Percentiles rank a stretch among this genome's conserved stretches.
Evolutionary conservation across 2,329 filamentous ascomycete genomes (phyloP).

Genomic region (Fusarium veterinarium): DNA sequence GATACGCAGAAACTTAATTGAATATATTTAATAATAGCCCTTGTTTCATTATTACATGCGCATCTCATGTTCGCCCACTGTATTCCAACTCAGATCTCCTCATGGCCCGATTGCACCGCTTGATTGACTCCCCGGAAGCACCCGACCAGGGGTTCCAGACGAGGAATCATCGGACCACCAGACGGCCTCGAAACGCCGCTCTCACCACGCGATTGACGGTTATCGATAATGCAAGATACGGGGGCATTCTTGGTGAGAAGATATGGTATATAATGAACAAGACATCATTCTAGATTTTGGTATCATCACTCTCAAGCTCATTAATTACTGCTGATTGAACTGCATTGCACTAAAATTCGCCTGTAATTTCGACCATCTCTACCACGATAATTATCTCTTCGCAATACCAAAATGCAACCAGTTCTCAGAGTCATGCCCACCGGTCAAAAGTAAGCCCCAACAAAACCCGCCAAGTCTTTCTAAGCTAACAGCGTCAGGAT

Average conservation of each 20-base stretch:
- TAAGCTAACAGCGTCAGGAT: constrained; percentile 29
- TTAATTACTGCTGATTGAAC: background rate
- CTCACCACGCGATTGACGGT: constrained; percentile 17
- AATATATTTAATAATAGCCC: background rate
- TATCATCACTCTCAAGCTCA: background rate
- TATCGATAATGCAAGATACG: constrained; percentile 10
- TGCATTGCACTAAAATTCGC: background rate
- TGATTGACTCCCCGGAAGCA: constrained; percentile 20
- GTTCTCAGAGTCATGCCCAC: constrained; percentile 26
- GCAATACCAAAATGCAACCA: constrained; percentile 29
- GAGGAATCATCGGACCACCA: constrained; percentile 27
- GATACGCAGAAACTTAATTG: background rate
- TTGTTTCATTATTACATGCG: constrained; percentile 1
- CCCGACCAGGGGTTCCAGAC: constrained; percentile 23
- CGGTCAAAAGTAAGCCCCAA: constrained; percentile 29
- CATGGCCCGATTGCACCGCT: constrained; percentile 23
- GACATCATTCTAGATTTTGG: background rate
- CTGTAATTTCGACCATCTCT: background rate
- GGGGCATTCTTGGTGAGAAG: background rate
- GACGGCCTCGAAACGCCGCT: constrained; percentile 30
- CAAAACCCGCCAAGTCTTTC: background rate
- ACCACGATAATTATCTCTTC: background rate
- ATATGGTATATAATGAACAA: constrained; percentile 16
- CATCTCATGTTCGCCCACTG: constrained; percentile 4
- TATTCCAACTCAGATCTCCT: constrained; percentile 1